Evolutionary conservation across 805 yeast genomes (phyloP).

Genomic region (Cyberlindnera euphorbiae): DNA sequence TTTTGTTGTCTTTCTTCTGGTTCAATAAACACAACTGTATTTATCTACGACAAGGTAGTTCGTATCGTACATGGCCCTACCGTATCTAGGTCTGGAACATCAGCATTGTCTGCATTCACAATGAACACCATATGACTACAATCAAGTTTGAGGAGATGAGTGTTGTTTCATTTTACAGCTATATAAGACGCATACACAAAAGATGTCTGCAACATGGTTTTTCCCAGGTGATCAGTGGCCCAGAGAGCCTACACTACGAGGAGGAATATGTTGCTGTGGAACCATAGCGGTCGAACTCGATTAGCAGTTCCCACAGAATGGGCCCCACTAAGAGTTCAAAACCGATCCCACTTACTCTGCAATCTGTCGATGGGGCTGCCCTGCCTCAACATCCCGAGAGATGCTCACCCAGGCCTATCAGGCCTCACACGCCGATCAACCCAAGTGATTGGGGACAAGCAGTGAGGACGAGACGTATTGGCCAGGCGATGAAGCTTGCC

Average conservation of each 20-base stretch:
- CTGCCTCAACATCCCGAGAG: slow-evolving; percentile 51
- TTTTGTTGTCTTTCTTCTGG: no score
- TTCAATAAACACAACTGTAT: slow-evolving; percentile 7
- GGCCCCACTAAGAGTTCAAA: slow-evolving; percentile 47
- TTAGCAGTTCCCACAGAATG: slow-evolving; percentile 8
- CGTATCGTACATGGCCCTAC: no score
- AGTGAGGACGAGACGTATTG: slow-evolving; percentile 17
- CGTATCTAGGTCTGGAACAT: no score
- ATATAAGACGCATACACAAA: slow-evolving; percentile 6
- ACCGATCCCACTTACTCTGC: slow-evolving; percentile 61
- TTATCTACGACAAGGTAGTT: not conserved
- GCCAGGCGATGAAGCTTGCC: slow-evolving; percentile 29
- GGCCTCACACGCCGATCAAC: slow-evolving; percentile 44
- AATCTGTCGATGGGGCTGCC: slow-evolving; percentile 98
- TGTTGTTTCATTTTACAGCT: not conserved
- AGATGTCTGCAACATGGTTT: slow-evolving; percentile 98
- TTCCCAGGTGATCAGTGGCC: slow-evolving; percentile 97
- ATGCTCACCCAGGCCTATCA: slow-evolving; percentile 49
- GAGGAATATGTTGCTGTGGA: slow-evolving; percentile 97
- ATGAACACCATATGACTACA: no score
- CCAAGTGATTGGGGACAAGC: slow-evolving; percentile 26
- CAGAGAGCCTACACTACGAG: slow-evolving; percentile 91
- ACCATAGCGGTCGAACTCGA: slow-evolving; percentile 32
- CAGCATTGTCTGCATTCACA: no score
- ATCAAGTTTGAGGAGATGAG: no score